Evolutionary conservation across 2,329 filamentous ascomycete genomes (phyloP).

Genomic region (Capronia epimyces): DNA sequence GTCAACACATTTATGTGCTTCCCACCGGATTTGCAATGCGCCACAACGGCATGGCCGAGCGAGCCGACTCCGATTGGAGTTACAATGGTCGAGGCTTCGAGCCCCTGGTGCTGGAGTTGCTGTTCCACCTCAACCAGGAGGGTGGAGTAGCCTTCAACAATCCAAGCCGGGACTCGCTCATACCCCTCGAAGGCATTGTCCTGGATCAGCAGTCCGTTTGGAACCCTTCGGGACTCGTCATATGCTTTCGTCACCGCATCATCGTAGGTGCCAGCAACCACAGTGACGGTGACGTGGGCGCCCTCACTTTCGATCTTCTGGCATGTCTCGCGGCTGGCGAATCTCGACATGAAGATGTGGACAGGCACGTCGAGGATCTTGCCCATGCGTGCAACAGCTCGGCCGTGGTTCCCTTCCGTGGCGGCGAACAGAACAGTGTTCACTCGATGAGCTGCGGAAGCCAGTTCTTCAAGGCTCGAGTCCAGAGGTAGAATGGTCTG

Average conservation of each 20-base stretch:
- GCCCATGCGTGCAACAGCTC: conserved; percentile 66
- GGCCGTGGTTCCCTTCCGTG: conserved; percentile 72
- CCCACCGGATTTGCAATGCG: conserved; percentile 54
- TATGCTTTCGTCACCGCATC: conserved; percentile 51
- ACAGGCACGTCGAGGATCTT: conserved; percentile 51
- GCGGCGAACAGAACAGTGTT: conserved; percentile 53
- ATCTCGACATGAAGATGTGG: conserved; percentile 56
- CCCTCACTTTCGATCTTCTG: conserved; percentile 58
- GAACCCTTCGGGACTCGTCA: conserved; percentile 36
- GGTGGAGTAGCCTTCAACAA: conserved; percentile 71
- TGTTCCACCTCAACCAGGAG: conserved; percentile 64
- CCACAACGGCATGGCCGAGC: conserved; percentile 62
- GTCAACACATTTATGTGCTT: conserved; percentile 48
- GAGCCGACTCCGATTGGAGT: conserved; percentile 68
- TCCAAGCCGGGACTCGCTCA: conserved; percentile 63
- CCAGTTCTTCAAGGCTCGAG: conserved; percentile 43
- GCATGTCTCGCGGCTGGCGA: conserved; percentile 50
- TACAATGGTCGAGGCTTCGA: conserved; percentile 49
- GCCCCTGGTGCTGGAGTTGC: conserved; percentile 47
- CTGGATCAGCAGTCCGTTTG: conserved; percentile 50
- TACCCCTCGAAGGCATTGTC: conserved; percentile 65
- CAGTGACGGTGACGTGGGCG: conserved; percentile 49
- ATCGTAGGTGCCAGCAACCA: conserved; percentile 57
- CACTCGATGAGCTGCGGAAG: conserved; percentile 31
- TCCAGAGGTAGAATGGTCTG: conserved; percentile 42